Evolutionary conservation across 2,329 filamentous ascomycete species (phyloP), one percentile per base, ranked within the genome.

Genomic region (Fusarium sp.): DNA sequence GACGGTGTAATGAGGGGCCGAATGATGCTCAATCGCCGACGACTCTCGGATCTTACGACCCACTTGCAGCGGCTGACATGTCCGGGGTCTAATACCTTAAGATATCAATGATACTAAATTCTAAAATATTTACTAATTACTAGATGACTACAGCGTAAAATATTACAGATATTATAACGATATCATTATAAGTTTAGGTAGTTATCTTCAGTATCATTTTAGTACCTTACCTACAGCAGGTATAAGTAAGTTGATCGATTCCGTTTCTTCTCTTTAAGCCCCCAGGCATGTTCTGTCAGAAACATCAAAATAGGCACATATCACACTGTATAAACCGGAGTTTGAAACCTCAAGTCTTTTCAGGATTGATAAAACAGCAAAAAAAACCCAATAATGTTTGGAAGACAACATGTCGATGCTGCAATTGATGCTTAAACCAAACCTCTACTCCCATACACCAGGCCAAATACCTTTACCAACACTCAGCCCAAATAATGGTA

Each of bases 1-100:
- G 46, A 50, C 68, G 68, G 68, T 42, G 41, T 29, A 71, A 70
- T 52, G 26, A 70, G 48, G 49, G 49, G 49, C 68, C 68, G 68
- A 71, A 43, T 46, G 21, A 43, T 15, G 12, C 24, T 57, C 53
- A 71, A 69, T 57, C 52, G 52, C 68, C 68, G 68, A 69, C 33
- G 23, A 12, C 26, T 33, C 41, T 69, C 68, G 68, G 68, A 66
- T 68, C 52, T 68, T 65, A 58, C 6, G 41, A 50, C 43, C 46
- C 43, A 37, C 39, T 24, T 11, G 15, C 33, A 23, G 28, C 28
- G 15, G 12, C 44, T 42, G 33, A 52, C 33, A 47, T 59, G n/a
- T n/a, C n/a, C n/a, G n/a, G n/a, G n/a, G n/a, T n/a, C n/a, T n/a
- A n/a, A n/a, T n/a, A n/a, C n/a, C n/a, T n/a, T n/a, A n/a, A n/a